phyloP scores from a whole-genome alignment of 768 basidiomycete genomes.

The Dendrothele bispora region DNA sequence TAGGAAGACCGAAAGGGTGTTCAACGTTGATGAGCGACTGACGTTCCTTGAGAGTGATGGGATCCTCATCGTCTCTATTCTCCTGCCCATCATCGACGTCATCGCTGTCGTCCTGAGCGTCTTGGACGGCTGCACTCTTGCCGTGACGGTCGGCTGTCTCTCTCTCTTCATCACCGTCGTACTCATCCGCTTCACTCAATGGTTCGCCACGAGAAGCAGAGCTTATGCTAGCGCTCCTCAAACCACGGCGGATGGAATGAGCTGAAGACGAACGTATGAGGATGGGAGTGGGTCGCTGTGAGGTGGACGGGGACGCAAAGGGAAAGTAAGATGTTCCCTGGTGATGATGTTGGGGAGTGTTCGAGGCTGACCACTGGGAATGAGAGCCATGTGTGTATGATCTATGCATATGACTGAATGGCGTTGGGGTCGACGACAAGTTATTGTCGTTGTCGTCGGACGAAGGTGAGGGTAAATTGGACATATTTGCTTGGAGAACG shows the following conservation, averaged over 20 bases:
- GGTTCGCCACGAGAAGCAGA: constrained; percentile 47
- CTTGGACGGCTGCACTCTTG: constrained; percentile 41
- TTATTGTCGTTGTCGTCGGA: constrained; percentile 34
- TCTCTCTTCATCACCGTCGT: constrained; percentile 32
- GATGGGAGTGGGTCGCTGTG: constrained; percentile 39
- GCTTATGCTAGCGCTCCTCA: constrained; percentile 63
- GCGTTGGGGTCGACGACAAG: constrained; percentile 46
- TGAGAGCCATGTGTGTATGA: constrained; percentile 49
- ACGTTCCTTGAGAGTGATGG: constrained; percentile 89
- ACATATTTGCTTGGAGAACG: constrained; percentile 1
- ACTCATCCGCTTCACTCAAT: constrained; percentile 57
- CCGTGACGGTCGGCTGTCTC: constrained; percentile 41
- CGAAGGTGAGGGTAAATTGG: constrained; percentile 15
- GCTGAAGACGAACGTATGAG: constrained; percentile 51
- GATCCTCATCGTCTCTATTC: constrained; percentile 62
- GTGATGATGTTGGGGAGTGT: constrained; percentile 64
- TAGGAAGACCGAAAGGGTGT: constrained; percentile 97
- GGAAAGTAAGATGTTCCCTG: constrained; percentile 71
- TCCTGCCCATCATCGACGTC: constrained; percentile 40
- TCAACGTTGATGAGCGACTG: constrained; percentile 99
- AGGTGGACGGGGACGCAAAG: constrained; percentile 44
- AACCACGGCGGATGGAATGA: constrained; percentile 46
- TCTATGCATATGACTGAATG: constrained; percentile 39
- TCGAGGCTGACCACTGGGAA: constrained; percentile 51
- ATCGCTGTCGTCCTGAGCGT: constrained; percentile 34